Percentiles rank a stretch among this genome's conserved stretches.
Conservation (phyloP, 108 stramenopile species). For the Conticribra weissflogii region DNA sequence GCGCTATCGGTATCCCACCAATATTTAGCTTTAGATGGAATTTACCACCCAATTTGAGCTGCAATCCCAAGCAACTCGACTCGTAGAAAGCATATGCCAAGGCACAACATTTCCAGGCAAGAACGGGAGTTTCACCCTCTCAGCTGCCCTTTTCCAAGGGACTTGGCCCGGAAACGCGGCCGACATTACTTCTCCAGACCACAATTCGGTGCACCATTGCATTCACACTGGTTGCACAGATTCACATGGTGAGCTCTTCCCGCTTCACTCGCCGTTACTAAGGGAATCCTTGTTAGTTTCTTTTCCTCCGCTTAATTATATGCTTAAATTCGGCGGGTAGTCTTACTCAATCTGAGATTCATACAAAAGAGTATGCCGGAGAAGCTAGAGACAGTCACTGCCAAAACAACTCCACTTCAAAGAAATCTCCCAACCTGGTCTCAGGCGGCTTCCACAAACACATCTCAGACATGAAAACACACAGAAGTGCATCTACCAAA, state of each 20-base stretch:
- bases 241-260: slow-evolving; percentile 91
- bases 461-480: slow-evolving; percentile 11
- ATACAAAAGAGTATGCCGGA: slow-evolving; percentile 22
- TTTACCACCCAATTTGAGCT: slow-evolving; percentile 96
- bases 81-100: slow-evolving; percentile 78
- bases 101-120: slow-evolving; percentile 54
- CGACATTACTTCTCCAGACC: slow-evolving; percentile 82
- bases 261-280: slow-evolving; percentile 97
- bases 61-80: slow-evolving; percentile 97
- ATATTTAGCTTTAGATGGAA: slow-evolving; percentile 96
- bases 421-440: not conserved
- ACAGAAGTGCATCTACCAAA: slow-evolving; percentile 37
- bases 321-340: slow-evolving; percentile 98
- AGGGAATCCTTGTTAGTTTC: slow-evolving; percentile 96
- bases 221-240: slow-evolving; percentile 47
- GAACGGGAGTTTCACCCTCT: slow-evolving; percentile 96
- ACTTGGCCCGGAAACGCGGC: slow-evolving; percentile 74
- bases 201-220: slow-evolving; percentile 79
- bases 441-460: slow-evolving; percentile 8
- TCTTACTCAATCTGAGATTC: slow-evolving; percentile 86
- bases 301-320: slow-evolving; percentile 98
- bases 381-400: slow-evolving; percentile 2
- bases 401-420: slow-evolving; percentile 13
- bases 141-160: slow-evolving; percentile 89
- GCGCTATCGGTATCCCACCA: slow-evolving; percentile 95